These are phyloP conservation scores for Colletotrichum navitas DNA, from an alignment of 2,329 filamentous ascomycete species.

Conservation along the genomic window DNA sequence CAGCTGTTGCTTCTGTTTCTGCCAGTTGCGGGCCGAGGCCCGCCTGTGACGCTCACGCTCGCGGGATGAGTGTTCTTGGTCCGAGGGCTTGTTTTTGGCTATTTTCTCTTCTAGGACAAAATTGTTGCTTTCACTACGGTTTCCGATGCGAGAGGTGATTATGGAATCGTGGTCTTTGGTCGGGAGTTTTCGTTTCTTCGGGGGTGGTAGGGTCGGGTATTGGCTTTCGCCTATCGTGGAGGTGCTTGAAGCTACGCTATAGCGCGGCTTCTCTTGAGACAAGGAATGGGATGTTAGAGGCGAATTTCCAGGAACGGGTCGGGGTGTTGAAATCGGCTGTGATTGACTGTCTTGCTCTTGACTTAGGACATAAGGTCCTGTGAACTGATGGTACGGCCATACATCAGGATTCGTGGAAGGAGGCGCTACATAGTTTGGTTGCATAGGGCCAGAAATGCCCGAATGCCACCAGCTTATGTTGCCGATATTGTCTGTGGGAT, in stretches of 20 bases:
- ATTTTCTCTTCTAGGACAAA: not conserved
- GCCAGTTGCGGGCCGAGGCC: constrained; percentile 39
- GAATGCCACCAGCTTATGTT: not conserved
- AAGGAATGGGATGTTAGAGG: not conserved
- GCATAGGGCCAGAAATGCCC: not conserved
- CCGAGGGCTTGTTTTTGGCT: not conserved
- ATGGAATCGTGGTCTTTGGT: not conserved
- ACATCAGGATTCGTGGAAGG: not conserved
- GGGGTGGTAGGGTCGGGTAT: not conserved
- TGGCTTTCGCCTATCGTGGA: not conserved
- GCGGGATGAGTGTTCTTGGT: not conserved
- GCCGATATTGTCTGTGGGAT: not conserved
- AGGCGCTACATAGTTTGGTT: too few relatives aligned
- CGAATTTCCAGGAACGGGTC: not conserved
- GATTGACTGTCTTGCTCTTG: not conserved
- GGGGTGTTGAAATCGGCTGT: not conserved
- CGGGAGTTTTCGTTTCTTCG: not conserved
- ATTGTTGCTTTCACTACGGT: too few relatives aligned
- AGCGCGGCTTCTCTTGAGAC: not conserved
- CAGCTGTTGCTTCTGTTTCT: constrained; percentile 31
- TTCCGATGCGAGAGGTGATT: not conserved
- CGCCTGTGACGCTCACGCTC: constrained; percentile 31
- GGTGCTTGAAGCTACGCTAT: not conserved
- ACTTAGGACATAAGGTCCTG: not conserved
- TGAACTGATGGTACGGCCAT: not conserved